Evolutionary conservation across 2,329 filamentous ascomycete genomes (phyloP).

Genomic region (Monosporascus sp.): DNA sequence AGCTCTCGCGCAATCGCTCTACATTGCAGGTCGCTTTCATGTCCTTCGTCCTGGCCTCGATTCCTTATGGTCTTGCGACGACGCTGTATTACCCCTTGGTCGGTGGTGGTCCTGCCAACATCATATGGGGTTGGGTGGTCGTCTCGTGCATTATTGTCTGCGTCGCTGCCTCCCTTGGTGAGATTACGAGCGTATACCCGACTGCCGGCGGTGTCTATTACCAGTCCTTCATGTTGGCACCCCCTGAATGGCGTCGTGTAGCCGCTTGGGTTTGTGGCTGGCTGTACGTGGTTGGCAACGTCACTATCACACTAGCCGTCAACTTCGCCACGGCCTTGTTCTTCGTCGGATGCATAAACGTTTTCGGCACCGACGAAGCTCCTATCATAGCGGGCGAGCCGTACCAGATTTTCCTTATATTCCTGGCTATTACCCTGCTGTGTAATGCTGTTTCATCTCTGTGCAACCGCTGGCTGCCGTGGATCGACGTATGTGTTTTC

Average conservation of each 20-base stretch:
- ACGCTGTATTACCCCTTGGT: conserved; percentile 64
- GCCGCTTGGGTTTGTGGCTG: conserved; percentile 70
- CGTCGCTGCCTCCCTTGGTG: conserved; percentile 65
- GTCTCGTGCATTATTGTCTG: conserved; percentile 68
- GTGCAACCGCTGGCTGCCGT: conserved; percentile 62
- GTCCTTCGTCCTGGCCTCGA: conserved; percentile 71
- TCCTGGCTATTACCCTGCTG: conserved; percentile 62
- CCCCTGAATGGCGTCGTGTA: conserved; percentile 54
- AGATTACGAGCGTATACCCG: conserved; percentile 72
- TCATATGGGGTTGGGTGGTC: conserved; percentile 68
- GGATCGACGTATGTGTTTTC: conserved; percentile 58
- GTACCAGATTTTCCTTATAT: conserved; percentile 69
- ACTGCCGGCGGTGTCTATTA: conserved; percentile 78
- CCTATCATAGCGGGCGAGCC: conserved; percentile 41
- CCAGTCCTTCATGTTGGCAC: conserved; percentile 70
- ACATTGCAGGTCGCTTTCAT: conserved; percentile 69
- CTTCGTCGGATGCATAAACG: conserved; percentile 50
- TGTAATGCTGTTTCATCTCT: conserved; percentile 63
- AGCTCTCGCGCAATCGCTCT: conserved; percentile 60
- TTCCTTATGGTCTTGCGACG: conserved; percentile 69
- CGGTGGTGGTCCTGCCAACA: conserved; percentile 61
- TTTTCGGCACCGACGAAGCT: conserved; percentile 44
- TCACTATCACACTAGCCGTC: conserved; percentile 78
- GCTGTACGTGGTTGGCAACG: conserved; percentile 74
- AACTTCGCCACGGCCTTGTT: conserved; percentile 73